Base-by-base conservation (phyloP, 768 basidiomycete genomes). In the Boletus edulis region DNA sequence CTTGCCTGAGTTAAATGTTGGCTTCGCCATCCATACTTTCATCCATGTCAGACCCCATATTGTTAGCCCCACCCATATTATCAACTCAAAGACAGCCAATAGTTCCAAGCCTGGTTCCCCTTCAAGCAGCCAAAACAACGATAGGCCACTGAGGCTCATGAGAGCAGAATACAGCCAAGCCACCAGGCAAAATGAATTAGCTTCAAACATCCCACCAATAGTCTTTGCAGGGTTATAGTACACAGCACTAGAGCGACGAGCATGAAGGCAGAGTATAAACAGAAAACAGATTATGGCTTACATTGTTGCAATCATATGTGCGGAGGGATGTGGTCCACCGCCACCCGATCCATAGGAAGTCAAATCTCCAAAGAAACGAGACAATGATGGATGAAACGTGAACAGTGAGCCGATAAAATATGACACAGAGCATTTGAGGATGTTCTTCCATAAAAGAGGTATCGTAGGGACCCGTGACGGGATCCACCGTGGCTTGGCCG, bases 221-320 rank as follows among this genome's bases (percentile, higher is more conserved):
- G 93, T 94, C 65, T 96, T 94, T 27, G 94, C 94, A 5, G 96
- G 96, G 62, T 95, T 93, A 70, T 85, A 98, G 71, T 98, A 94
- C 0, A 91, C 89, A 5, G 83, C 83, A 55, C 90, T 87, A 45
- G 52, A 31, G 49, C 4, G 9, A 40, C n/a, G 14, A 66, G 55
- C 15, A 42, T 5, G 9, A 27, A 34, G 4, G 12, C 17, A 13
- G 35, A 10, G 15, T 3, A 50, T 1, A 12, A 11, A 42, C 13
- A 10, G 5, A 57, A 32, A 18, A 7, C 6, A 17, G 5, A 49
- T 20, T 22, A 0, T 2, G 24, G 5, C 14, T 49, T 35, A 94
- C 94, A 97, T 81, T 3, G 94, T 94, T 10, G 94, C 92, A 10
- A 96, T 87, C 86, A 96, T 86, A 72, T 97, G 94, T 2, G 86